These are phyloP conservation scores for Diaporthe ampelina DNA, from an alignment of 2,329 filamentous ascomycete genomes.

Conservation along the genomic window DNA sequence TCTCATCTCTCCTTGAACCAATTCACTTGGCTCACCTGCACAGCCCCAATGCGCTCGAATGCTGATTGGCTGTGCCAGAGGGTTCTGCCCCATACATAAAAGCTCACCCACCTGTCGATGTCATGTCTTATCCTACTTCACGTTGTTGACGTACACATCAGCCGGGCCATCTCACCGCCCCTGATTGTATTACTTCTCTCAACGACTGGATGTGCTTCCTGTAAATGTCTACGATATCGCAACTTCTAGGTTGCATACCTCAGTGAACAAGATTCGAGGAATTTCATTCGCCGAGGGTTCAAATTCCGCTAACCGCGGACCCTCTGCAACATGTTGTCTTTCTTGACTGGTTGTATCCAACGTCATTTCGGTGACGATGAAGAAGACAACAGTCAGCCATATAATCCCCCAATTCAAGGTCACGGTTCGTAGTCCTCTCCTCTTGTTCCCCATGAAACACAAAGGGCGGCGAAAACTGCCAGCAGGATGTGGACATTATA, in stretches of 20 bases:
- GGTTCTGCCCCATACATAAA: conserved; percentile 21
- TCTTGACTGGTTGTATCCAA: conserved; percentile 21
- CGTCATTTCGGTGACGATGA: conserved; percentile 8
- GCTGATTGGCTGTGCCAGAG: conserved; percentile 27
- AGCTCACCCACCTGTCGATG: conserved; percentile 4
- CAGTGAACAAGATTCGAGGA: background rate
- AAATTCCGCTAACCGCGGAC: too few relatives aligned
- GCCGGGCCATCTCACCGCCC: conserved; percentile 20
- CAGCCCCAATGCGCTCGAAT: conserved; percentile 21
- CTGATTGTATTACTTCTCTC: background rate
- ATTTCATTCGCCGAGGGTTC: too few relatives aligned
- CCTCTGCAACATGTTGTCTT: conserved; percentile 2
- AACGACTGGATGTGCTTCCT: background rate
- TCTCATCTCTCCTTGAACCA: background rate
- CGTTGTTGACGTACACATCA: conserved; percentile 21
- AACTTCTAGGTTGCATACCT: background rate
- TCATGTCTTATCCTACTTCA: background rate
- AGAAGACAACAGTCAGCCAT: background rate
- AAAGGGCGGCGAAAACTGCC: too few relatives aligned
- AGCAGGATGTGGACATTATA: background rate
- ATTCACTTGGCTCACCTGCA: conserved; percentile 24
- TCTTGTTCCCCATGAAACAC: background rate
- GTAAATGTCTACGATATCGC: background rate
- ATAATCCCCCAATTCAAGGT: background rate
- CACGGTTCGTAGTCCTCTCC: background rate